phyloP scores from a whole-genome alignment of 2,329 filamentous ascomycete genomes.

The Aspergillus brunneoviolaceus region DNA sequence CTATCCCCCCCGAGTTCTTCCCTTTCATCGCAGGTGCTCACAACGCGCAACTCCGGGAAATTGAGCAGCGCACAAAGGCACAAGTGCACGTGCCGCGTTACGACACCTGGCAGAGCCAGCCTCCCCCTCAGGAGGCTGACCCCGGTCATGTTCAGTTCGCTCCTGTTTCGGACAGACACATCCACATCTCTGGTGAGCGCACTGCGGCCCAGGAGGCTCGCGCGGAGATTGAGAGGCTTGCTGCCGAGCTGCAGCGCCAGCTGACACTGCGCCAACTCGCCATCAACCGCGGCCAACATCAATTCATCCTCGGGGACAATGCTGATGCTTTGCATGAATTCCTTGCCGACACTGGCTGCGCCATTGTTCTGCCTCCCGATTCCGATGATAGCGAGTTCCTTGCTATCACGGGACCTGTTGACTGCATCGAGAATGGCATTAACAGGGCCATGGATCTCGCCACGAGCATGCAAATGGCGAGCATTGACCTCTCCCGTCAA shows the following conservation, averaged over 20 bases:
- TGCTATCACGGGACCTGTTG: slow-evolving; percentile 77
- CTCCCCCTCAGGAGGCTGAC: slow-evolving; percentile 62
- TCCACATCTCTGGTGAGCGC: slow-evolving; percentile 84
- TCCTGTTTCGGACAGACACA: slow-evolving; percentile 72
- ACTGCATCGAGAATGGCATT: slow-evolving; percentile 70
- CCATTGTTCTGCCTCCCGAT: slow-evolving; percentile 74
- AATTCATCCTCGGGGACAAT: slow-evolving; percentile 88
- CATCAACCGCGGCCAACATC: slow-evolving; percentile 83
- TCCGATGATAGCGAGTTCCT: slow-evolving; percentile 79
- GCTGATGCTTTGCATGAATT: slow-evolving; percentile 82
- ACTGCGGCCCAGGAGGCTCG: slow-evolving; percentile 75
- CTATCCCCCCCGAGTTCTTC: slow-evolving; percentile 88
- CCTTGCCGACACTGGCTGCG: slow-evolving; percentile 84
- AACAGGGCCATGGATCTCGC: slow-evolving; percentile 87
- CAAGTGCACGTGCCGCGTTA: slow-evolving; percentile 81
- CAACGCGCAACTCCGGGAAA: slow-evolving; percentile 63
- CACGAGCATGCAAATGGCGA: slow-evolving; percentile 79
- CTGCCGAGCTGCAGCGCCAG: slow-evolving; percentile 71
- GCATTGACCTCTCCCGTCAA: slow-evolving; percentile 77
- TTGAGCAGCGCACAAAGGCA: slow-evolving; percentile 73
- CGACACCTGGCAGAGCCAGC: slow-evolving; percentile 68
- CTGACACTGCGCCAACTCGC: slow-evolving; percentile 75
- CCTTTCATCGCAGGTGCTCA: slow-evolving; percentile 86
- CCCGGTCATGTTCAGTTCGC: slow-evolving; percentile 69
- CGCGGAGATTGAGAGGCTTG: slow-evolving; percentile 76